Evolutionary conservation across 1,284 basidiomycete species (phyloP).

Genomic region (Austroboletus niveus): DNA sequence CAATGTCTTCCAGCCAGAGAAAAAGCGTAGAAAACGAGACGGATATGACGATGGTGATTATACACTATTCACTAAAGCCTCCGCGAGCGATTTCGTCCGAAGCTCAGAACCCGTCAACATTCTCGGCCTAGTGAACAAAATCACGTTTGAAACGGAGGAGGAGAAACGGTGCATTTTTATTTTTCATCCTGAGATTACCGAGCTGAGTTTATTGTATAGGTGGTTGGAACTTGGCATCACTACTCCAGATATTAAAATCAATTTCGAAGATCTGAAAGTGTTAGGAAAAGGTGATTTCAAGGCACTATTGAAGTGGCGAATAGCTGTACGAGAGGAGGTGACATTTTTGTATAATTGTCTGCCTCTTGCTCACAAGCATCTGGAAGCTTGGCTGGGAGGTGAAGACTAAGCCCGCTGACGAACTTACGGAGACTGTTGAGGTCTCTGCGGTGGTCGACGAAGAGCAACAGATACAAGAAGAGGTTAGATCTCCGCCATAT

Average conservation of each 20-base stretch:
- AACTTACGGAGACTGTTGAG: slow-evolving; percentile 75
- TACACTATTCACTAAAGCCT: slow-evolving; percentile 79
- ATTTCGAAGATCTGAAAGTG: slow-evolving; percentile 93
- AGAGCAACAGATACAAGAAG: slow-evolving; percentile 84
- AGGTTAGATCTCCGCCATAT: slow-evolving; percentile 48
- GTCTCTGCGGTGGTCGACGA: slow-evolving; percentile 79
- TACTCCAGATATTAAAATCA: slow-evolving; percentile 77
- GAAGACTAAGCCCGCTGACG: slow-evolving; percentile 68
- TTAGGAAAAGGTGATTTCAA: slow-evolving; percentile 99
- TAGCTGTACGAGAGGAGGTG: slow-evolving; percentile 81
- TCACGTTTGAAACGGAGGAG: slow-evolving; percentile 81
- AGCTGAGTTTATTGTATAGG: slow-evolving; percentile 33
- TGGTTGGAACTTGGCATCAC: slow-evolving; percentile 77
- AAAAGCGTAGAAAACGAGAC: slow-evolving; percentile 89
- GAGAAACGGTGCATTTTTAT: slow-evolving; percentile 67
- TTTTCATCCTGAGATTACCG: slow-evolving; percentile 5
- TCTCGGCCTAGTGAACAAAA: slow-evolving; percentile 83
- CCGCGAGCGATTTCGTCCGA: slow-evolving; percentile 76
- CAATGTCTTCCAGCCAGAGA: slow-evolving; percentile 97
- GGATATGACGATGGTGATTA: slow-evolving; percentile 97
- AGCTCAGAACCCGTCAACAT: slow-evolving; percentile 74
- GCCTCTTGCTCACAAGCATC: slow-evolving; percentile 4
- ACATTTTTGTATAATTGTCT: slow-evolving; percentile 10
- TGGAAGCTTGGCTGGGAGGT: slow-evolving; percentile 76
- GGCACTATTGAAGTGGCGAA: slow-evolving; percentile 87